Evolutionary conservation across 768 basidiomycete genomes (phyloP).

Genomic region (Leccinum ochraceum): DNA sequence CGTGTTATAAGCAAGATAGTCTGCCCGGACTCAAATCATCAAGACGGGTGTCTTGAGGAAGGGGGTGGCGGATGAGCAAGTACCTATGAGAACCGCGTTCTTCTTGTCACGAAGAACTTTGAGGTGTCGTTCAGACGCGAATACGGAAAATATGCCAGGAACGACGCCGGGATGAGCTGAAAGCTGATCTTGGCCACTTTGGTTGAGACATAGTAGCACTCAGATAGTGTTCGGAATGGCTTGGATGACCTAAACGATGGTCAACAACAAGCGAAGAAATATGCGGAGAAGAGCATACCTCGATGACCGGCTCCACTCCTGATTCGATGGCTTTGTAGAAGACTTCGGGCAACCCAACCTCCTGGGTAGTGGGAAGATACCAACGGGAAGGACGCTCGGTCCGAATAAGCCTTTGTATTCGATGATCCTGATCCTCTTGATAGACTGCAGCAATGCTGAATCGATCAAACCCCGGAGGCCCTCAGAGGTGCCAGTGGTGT

Average conservation of each 20-base stretch:
- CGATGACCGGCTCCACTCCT: conserved; percentile 83
- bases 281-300: conserved; percentile 49
- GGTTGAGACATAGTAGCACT: conserved; percentile 86
- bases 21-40: conserved; percentile 82
- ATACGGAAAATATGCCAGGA: conserved; percentile 79
- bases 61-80: conserved; percentile 91
- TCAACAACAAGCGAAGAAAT: not conserved
- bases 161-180: conserved; percentile 77
- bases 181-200: conserved; percentile 82
- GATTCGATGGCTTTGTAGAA: conserved; percentile 86
- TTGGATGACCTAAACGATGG: conserved; percentile 70
- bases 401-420: conserved; percentile 83
- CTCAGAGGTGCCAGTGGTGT: conserved; percentile 89
- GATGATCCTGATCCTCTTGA: conserved; percentile 91
- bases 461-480: conserved; percentile 94
- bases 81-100: conserved; percentile 85
- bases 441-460: conserved; percentile 76
- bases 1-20: conserved; percentile 70
- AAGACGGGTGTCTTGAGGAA: conserved; percentile 78
- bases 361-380: conserved; percentile 89
- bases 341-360: conserved; percentile 82
- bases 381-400: conserved; percentile 79
- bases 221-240: conserved; percentile 94
- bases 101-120: conserved; percentile 90
- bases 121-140: conserved; percentile 81